Evolutionary conservation across 2,329 filamentous ascomycete genomes (phyloP).

Genomic region (Penicillium sp.): DNA sequence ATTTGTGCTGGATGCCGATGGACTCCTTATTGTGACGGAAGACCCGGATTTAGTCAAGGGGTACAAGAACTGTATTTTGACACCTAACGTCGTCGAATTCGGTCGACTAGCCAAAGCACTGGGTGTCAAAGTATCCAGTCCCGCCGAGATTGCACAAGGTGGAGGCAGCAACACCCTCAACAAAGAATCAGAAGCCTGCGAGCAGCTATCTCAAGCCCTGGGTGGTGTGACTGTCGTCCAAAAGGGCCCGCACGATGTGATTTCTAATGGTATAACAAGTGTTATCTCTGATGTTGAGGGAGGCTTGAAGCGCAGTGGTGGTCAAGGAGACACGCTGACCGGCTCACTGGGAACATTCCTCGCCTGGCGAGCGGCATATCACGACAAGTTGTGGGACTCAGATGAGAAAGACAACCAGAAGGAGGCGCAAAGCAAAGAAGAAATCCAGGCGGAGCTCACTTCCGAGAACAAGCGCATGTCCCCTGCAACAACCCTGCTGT

Average conservation of each 20-base stretch:
- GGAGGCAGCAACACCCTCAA: constrained; percentile 44
- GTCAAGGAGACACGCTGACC: constrained; percentile 93
- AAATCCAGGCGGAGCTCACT: constrained; percentile 44
- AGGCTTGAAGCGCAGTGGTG: constrained; percentile 85
- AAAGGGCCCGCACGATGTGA: constrained; percentile 80
- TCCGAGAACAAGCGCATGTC: constrained; percentile 59
- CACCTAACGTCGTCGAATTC: constrained; percentile 95
- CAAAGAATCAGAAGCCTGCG: constrained; percentile 61
- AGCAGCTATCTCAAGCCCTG: constrained; percentile 71
- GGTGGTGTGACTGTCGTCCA: constrained; percentile 89
- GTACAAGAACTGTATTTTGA: constrained; percentile 82
- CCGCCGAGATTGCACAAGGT: constrained; percentile 39
- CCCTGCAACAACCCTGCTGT: constrained; percentile 62
- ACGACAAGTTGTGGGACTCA: constrained; percentile 75
- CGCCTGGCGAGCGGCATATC: constrained; percentile 84
- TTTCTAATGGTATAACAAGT: constrained; percentile 78
- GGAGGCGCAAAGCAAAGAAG: constrained; percentile 40
- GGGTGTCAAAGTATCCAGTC: constrained; percentile 60
- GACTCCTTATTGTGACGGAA: constrained; percentile 74
- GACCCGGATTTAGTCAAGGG: constrained; percentile 76
- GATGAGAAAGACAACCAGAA: constrained; percentile 36
- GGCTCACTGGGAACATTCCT: constrained; percentile 86
- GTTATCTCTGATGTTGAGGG: constrained; percentile 75
- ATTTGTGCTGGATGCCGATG: constrained; percentile 90
- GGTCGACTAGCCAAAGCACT: constrained; percentile 75